Conservation (phyloP, 225 moss, liverwort and hornwort species). For the Pseudisothecium myosuroides region DNA sequence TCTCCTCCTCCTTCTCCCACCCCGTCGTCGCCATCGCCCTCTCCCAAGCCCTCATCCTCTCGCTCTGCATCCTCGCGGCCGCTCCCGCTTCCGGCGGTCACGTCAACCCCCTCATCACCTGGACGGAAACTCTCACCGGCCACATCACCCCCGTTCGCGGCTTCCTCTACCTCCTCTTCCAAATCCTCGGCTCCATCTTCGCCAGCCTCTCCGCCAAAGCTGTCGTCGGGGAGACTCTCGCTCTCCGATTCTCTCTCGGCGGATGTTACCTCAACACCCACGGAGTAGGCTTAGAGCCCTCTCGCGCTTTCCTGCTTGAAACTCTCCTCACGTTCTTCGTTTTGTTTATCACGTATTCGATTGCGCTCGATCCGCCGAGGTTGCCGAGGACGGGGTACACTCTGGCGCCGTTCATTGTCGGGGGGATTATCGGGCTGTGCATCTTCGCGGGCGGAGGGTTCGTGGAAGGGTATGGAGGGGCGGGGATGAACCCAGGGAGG, state of each 20-base stretch:
- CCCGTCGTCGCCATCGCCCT: not conserved
- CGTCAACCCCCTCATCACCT: conserved; percentile 30
- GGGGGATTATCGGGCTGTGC: conserved; percentile 6
- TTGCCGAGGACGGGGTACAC: conserved; percentile 21
- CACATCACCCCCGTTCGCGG: conserved; percentile 14
- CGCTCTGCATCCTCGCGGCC: conserved; percentile 17
- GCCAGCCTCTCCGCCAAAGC: conserved; percentile 1
- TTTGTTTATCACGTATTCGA: conserved; percentile 23
- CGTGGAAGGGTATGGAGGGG: conserved; percentile 21
- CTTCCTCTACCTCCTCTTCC: conserved; percentile 17
- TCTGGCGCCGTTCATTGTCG: conserved; percentile 25
- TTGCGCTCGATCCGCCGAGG: conserved; percentile 38
- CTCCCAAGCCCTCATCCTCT: conserved; percentile 10
- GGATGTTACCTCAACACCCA: conserved; percentile 15
- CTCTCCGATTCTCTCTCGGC: not conserved
- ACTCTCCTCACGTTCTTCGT: conserved; percentile 19
- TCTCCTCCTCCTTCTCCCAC: not conserved
- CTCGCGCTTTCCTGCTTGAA: conserved; percentile 23
- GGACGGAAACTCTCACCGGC: conserved; percentile 30
- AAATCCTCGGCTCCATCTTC: conserved; percentile 18
- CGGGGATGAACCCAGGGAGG: conserved; percentile 34
- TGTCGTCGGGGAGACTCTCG: not conserved
- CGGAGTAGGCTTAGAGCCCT: not conserved
- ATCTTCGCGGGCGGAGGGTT: conserved; percentile 18
- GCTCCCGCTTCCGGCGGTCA: conserved; percentile 41